Evolutionary conservation across 441 rosid species (phyloP), one percentile per base, ranked within the genome.

Genomic region (Aquilaria agallochum): DNA sequence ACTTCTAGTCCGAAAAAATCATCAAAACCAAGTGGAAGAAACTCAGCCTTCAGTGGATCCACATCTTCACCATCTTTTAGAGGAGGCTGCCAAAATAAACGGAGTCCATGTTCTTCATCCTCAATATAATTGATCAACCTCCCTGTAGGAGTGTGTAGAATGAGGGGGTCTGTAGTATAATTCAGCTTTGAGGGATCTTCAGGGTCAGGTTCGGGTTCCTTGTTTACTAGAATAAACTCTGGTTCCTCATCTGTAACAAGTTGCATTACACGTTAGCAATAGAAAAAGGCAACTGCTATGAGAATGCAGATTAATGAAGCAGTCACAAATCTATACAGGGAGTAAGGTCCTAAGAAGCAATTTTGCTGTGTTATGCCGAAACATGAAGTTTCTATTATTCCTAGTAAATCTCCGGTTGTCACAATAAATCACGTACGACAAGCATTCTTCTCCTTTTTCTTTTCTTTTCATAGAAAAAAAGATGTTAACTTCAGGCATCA

Each of bases 121-220:
- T 92, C 98, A 3, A 86, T 70, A 55, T 72, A 87, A 81, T 87
- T 86, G 62, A 89, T 89, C 72, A 92, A 69, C 50, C 80, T 78
- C 62, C 98, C 95, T 50, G 93, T 80, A 68, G 83, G 87, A 11
- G 87, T 84, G 67, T 89, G 98, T 58, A 92, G 69, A 52, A 92
- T 89, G 48, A 87, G 74, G 54, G 95, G 96, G 81, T 89, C 89
- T 68, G 87, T 96, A 46, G 72, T 80, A 31, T 84, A 81, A 53
- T 80, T 68, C 56, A 80, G 86, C 77, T 85, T 80, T 6, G 92
- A 80, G 62, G 95, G 93, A 77, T 89, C 96, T 63, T 82, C 56
- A n/a, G 89, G 89, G 66, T 92, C 95, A 60, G 95, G 89, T 70
- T 85, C 98, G 11, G 89, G 91, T 72, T 89, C 88, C 77, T 87